These are phyloP conservation scores for Xerocomus spinulosus DNA, from an alignment of 768 basidiomycete species.

Conservation along the genomic window DNA sequence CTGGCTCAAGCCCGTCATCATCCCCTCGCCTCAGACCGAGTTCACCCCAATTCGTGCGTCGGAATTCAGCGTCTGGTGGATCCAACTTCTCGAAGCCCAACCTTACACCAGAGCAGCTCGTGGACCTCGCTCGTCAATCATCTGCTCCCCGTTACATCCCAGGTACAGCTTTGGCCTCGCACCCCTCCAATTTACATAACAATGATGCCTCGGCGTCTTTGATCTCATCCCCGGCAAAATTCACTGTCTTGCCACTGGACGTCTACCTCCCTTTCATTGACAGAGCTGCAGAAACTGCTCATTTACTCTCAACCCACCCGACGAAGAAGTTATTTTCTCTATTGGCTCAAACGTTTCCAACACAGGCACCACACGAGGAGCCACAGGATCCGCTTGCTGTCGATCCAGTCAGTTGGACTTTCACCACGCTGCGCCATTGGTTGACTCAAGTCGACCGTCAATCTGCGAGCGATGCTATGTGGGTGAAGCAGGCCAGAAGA, in stretches of 20 bases:
- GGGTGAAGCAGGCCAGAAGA: slow-evolving; percentile 67
- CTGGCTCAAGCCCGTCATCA: slow-evolving; percentile 31
- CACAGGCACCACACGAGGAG: slow-evolving; percentile 24
- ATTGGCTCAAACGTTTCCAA: slow-evolving; percentile 65
- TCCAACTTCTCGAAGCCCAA: slow-evolving; percentile 42
- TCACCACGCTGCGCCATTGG: slow-evolving; percentile 62
- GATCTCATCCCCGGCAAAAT: slow-evolving; percentile 47
- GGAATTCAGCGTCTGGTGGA: slow-evolving; percentile 31
- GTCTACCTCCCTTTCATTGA: slow-evolving; percentile 85
- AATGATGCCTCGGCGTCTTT: neutral
- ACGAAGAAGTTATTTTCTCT: slow-evolving; percentile 70
- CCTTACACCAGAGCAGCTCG: slow-evolving; percentile 67
- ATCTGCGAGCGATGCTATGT: slow-evolving; percentile 61
- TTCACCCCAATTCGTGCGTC: slow-evolving; percentile 37
- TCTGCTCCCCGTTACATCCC: slow-evolving; percentile 37
- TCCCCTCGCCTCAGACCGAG: slow-evolving; percentile 48
- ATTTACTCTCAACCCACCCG: slow-evolving; percentile 60
- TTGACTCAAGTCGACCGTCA: slow-evolving; percentile 61
- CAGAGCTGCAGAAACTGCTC: slow-evolving; percentile 67
- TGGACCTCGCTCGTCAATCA: slow-evolving; percentile 66
- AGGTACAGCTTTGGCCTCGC: neutral
- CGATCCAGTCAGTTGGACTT: slow-evolving; percentile 72
- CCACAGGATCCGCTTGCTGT: slow-evolving; percentile 34
- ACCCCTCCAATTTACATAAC: slow-evolving; percentile 3
- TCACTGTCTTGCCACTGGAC: slow-evolving; percentile 71